Evolutionary conservation across 139 green algal genomes (phyloP).

Genomic region (Volvox africanus): DNA sequence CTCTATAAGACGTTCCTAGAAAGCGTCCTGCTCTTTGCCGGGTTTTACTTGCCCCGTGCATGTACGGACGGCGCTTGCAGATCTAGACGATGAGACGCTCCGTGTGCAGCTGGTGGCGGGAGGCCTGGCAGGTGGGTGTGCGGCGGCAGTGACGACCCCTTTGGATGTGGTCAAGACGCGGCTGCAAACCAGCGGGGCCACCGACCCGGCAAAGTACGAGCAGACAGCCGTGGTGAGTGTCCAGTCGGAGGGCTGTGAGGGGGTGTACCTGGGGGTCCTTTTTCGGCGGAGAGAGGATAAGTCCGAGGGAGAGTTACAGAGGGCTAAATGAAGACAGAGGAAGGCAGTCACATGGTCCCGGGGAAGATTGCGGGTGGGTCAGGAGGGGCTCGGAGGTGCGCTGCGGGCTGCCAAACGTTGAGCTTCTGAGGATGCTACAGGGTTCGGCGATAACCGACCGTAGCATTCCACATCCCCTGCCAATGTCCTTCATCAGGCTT

Average conservation of each 20-base stretch:
- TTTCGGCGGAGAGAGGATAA: too few species aligned
- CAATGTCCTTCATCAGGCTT: background rate
- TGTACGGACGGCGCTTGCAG: background rate
- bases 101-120: conserved; percentile 78
- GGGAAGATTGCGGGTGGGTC: background rate
- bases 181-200: conserved; percentile 88
- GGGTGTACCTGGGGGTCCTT: background rate
- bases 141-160: conserved; percentile 83
- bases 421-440: too few species aligned
- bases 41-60: too few species aligned
- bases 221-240: conserved; percentile 17
- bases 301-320: too few species aligned
- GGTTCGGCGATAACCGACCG: background rate
- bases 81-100: conserved; percentile 63
- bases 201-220: conserved; percentile 30
- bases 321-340: too few species aligned
- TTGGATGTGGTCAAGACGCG: conserved; percentile 96
- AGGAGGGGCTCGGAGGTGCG: too few species aligned
- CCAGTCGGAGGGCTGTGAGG: too few species aligned
- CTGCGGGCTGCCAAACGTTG: too few species aligned
- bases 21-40: too few species aligned
- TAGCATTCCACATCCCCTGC: background rate
- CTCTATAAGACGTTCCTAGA: too few species aligned
- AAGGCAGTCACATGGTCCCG: background rate
- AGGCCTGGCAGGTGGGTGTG: conserved; percentile 81